These are phyloP conservation scores for Teratosphaeria zuluensis DNA, from an alignment of 2,329 filamentous ascomycete species.

Conservation along the genomic window DNA sequence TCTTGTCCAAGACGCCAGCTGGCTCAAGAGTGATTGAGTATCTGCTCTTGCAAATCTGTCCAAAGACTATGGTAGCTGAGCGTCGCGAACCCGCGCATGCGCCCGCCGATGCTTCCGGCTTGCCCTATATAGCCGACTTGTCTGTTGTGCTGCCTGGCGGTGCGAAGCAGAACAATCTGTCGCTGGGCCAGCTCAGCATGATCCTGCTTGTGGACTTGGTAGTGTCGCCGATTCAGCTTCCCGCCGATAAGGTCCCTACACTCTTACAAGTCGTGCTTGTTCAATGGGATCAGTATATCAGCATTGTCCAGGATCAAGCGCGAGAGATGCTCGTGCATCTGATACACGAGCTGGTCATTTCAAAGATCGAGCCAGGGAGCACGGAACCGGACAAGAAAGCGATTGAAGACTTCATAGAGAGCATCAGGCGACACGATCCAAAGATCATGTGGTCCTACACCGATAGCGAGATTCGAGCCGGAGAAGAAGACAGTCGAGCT, in stretches of 20 bases:
- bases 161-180: constrained; percentile 78
- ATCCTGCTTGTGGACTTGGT: constrained; percentile 93
- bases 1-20: constrained; percentile 74
- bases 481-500: constrained; percentile 56
- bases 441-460: constrained; percentile 91
- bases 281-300: constrained; percentile 94
- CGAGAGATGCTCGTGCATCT: constrained; percentile 96
- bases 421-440: constrained; percentile 72
- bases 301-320: constrained; percentile 90
- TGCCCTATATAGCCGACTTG: constrained; percentile 87
- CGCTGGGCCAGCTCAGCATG: constrained; percentile 81
- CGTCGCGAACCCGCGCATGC: constrained; percentile 60
- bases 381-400: constrained; percentile 58
- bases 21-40: constrained; percentile 93
- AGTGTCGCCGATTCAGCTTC: constrained; percentile 78
- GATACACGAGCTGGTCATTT: constrained; percentile 89
- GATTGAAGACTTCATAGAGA: constrained; percentile 82
- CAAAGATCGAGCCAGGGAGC: constrained; percentile 60
- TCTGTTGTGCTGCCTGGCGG: constrained; percentile 69
- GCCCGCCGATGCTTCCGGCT: constrained; percentile 60
- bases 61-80: constrained; percentile 94
- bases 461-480: constrained; percentile 67
- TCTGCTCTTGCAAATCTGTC: constrained; percentile 77
- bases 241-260: constrained; percentile 69
- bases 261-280: constrained; percentile 86